A percentile compares a stretch with the other conserved stretches of the same genome.
phyloP scores from a whole-genome alignment of 257 asterid species.

The Rubia yunnanensis region DNA sequence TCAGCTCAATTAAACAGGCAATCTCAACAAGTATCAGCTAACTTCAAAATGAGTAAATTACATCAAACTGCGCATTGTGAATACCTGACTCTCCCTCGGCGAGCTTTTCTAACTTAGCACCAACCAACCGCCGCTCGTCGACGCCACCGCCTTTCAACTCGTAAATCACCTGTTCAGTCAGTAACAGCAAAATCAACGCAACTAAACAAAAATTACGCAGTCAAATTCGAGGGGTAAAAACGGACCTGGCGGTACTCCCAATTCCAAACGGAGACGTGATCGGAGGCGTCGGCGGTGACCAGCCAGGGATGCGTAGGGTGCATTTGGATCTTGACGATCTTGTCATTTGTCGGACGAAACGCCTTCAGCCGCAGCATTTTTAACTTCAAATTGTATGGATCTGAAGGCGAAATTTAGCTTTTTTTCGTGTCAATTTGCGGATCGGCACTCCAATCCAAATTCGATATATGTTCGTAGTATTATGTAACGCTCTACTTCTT shows the following conservation, averaged over 20 bases:
- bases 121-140: conserved; percentile 95
- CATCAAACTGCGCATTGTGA: background rate
- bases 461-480: background rate
- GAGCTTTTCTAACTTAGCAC: conserved; percentile 91
- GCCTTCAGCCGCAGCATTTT: conserved; percentile 77
- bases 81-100: conserved; percentile 96
- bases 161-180: conserved; percentile 58
- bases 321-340: conserved; percentile 89
- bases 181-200: background rate
- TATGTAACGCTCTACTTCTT: background rate
- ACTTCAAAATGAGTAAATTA: background rate
- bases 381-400: conserved; percentile 12
- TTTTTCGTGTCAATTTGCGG: background rate
- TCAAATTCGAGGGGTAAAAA: background rate
- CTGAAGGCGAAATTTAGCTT: conserved; percentile 8
- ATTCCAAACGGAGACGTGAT: conserved; percentile 99
- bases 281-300: conserved; percentile 94
- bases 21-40: background rate
- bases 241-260: conserved; percentile 98
- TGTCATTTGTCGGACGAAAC: conserved; percentile 91
- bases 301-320: conserved; percentile 99
- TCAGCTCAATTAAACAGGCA: background rate
- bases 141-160: conserved; percentile 99
- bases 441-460: conserved; percentile 10
- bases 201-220: background rate